phyloP scores from a whole-genome alignment of 805 yeast species.

The Saccharomycopsis fermentans region DNA sequence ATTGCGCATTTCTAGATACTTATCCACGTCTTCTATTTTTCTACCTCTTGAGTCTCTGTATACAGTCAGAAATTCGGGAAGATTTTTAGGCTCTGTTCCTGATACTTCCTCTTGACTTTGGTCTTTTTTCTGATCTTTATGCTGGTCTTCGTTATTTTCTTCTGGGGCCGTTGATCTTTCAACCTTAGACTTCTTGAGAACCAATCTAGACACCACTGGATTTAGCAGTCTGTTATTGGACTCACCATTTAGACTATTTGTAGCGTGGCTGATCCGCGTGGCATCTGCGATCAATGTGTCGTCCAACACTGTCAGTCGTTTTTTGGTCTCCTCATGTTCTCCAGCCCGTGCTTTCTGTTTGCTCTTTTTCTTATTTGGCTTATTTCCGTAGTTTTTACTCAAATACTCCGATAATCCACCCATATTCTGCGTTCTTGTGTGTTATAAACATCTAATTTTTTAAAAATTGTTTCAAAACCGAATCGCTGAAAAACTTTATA shows the following conservation, averaged over 20 bases:
- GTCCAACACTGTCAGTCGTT: not conserved
- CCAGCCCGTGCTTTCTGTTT: not conserved
- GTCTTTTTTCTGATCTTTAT: not conserved
- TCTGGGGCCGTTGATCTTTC: not conserved
- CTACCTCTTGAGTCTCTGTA: conserved; percentile 8
- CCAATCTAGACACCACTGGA: not conserved
- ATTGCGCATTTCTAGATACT: not conserved
- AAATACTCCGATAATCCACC: conserved; percentile 11
- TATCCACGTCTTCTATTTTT: conserved; percentile 4
- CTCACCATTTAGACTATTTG: not conserved
- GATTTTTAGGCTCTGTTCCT: too few species aligned
- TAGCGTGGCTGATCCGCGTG: not conserved
- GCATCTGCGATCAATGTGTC: not conserved
- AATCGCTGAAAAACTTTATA: too few species aligned
- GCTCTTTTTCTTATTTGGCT: not conserved
- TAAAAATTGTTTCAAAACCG: too few species aligned
- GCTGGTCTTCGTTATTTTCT: not conserved
- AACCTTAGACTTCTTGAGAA: not conserved
- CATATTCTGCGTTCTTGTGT: not conserved
- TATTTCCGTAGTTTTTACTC: conserved; percentile 12
- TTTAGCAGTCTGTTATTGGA: not conserved
- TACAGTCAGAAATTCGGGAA: conserved; percentile 7
- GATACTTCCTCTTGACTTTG: not conserved
- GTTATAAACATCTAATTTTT: not conserved
- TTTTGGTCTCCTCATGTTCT: not conserved